Percentiles rank a stretch among this genome's conserved stretches.
phyloP scores from a whole-genome alignment of 176 grass and related monocot species.

The Rhynchospora tenuis region DNA sequence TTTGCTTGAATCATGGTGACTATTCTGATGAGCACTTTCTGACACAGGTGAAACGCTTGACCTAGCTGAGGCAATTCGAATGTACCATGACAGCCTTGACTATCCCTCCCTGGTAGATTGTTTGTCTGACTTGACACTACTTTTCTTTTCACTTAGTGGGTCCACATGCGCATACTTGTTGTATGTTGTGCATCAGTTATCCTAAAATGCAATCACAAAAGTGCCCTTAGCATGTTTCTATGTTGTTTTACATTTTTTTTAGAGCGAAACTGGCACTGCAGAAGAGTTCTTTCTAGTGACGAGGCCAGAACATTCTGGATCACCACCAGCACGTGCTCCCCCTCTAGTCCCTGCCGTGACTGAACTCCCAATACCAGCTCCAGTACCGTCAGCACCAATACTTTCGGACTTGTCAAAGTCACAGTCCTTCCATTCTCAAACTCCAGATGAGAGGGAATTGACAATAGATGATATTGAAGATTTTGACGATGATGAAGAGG shows the following conservation, averaged over 20 bases:
- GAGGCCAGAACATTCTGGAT: constrained; percentile 77
- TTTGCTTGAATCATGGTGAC: constrained; percentile 6
- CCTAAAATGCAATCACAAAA: background rate
- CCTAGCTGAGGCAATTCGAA: constrained; percentile 78
- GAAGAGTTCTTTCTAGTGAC: constrained; percentile 94
- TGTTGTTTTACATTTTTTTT: constrained; percentile 25
- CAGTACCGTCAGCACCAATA: constrained; percentile 41
- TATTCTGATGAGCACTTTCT: constrained; percentile 24
- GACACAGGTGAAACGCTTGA: constrained; percentile 78
- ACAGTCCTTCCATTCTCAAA: constrained; percentile 50
- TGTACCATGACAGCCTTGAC: constrained; percentile 97
- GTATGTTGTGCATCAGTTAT: background rate
- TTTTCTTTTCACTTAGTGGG: background rate
- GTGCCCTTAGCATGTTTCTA: background rate
- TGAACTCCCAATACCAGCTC: constrained; percentile 40
- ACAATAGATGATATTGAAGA: constrained; percentile 98
- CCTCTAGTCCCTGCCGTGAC: constrained; percentile 56
- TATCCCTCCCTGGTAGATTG: constrained; percentile 75
- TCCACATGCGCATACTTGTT: background rate
- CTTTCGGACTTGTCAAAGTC: constrained; percentile 46
- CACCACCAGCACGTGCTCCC: constrained; percentile 64
- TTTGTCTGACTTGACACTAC: constrained; percentile 9
- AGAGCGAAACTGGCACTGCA: constrained; percentile 62
- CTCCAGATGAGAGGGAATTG: constrained; percentile 62
- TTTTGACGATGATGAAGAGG: constrained; percentile 80